Evolutionary conservation across 306 rosid genomes (phyloP).

Genomic region (Trifolium pratense): DNA sequence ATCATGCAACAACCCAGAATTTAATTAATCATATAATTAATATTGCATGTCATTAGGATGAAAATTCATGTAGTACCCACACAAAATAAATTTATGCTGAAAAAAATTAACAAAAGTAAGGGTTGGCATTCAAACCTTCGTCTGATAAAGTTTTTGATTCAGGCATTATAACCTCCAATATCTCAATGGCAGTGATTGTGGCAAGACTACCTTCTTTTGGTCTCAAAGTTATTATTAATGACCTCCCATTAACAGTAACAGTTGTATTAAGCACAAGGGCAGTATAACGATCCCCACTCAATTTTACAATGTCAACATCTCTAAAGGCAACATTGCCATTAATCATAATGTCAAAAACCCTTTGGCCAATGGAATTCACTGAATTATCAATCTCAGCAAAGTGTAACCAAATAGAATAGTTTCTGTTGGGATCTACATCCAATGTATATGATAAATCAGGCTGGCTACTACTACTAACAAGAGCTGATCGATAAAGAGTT

Average conservation of each 20-base stretch:
- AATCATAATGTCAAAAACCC: conserved; percentile 78
- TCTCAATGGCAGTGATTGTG: conserved; percentile 84
- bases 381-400: conserved; percentile 84
- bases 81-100: not conserved
- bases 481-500: conserved; percentile 76
- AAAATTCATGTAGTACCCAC: conserved; percentile 23
- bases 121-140: conserved; percentile 66
- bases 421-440: conserved; percentile 88
- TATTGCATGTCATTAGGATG: conserved; percentile 4
- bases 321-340: conserved; percentile 61
- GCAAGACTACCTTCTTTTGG: conserved; percentile 67
- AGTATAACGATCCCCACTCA: conserved; percentile 72
- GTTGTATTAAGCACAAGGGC: conserved; percentile 89
- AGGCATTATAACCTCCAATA: conserved; percentile 69
- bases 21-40: conserved; percentile 11
- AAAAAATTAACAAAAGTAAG: conserved; percentile 9
- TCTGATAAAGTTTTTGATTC: conserved; percentile 76
- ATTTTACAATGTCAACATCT: conserved; percentile 71
- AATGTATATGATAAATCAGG: conserved; percentile 70
- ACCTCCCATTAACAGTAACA: conserved; percentile 74
- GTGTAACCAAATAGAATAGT: conserved; percentile 94
- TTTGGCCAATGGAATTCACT: conserved; percentile 62
- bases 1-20: conserved; percentile 34
- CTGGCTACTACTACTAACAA: conserved; percentile 65
- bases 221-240: conserved; percentile 66